Conservation (phyloP, 495 filamentous ascomycete species). For the Aeminium ludgeri region DNA sequence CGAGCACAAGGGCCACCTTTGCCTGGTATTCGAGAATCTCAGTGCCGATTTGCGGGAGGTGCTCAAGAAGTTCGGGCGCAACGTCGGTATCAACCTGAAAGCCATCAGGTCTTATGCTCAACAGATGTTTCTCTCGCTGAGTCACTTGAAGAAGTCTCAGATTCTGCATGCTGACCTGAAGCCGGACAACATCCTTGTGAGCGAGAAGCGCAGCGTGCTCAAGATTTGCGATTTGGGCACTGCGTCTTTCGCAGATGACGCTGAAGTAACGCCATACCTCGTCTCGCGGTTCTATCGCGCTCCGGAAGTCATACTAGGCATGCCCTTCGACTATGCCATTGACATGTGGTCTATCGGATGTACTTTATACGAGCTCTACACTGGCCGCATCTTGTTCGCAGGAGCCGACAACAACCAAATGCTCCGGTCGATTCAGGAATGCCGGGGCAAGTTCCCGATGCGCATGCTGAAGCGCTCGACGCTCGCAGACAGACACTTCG, state of each 20-base stretch:
- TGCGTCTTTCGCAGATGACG: constrained; percentile 74
- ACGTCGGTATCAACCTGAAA: constrained; percentile 72
- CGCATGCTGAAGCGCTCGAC: constrained; percentile 71
- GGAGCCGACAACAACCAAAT: constrained; percentile 96
- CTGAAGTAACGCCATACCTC: constrained; percentile 81
- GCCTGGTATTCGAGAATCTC: constrained; percentile 92
- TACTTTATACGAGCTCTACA: constrained; percentile 91
- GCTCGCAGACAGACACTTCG: constrained; percentile 62
- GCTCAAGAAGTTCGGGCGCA: constrained; percentile 91
- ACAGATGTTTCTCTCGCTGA: constrained; percentile 82
- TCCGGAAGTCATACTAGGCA: constrained; percentile 91
- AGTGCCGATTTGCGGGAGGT: constrained; percentile 86
- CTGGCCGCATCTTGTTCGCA: constrained; percentile 90
- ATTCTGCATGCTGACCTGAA: constrained; percentile 93
- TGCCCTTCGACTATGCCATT: constrained; percentile 82
- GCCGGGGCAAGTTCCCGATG: constrained; percentile 75
- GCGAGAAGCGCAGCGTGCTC: constrained; percentile 64
- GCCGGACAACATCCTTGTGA: constrained; percentile 81
- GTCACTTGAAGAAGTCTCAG: constrained; percentile 73
- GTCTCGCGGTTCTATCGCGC: constrained; percentile 95
- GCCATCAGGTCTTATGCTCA: constrained; percentile 78
- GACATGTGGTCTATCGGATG: constrained; percentile 97
- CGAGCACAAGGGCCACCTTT: constrained; percentile 87
- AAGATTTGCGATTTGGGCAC: constrained; percentile 96
- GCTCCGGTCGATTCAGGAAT: constrained; percentile 90